Conservation (phyloP, 2,329 filamentous ascomycete genomes). For the Scorias spongiosa region DNA sequence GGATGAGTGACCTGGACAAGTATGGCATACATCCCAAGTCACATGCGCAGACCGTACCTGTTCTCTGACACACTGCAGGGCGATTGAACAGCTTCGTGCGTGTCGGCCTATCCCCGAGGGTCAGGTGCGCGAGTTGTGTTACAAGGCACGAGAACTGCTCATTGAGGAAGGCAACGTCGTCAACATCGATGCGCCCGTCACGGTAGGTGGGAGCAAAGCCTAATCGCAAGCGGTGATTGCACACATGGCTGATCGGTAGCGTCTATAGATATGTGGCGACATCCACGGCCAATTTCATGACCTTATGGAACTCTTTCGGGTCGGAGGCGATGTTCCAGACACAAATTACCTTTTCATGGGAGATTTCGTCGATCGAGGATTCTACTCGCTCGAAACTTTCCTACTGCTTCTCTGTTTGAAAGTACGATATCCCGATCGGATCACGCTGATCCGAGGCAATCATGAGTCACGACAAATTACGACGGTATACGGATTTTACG, state of each 20-base stretch:
- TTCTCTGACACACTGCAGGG: constrained; percentile 37
- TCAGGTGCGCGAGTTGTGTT: constrained; percentile 91
- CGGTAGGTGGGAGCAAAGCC: constrained; percentile 37
- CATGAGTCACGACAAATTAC: constrained; percentile 88
- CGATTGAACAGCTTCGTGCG: constrained; percentile 86
- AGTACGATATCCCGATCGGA: constrained; percentile 91
- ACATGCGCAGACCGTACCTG: constrained; percentile 2
- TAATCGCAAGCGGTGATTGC: background rate
- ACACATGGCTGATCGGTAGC: constrained; percentile 3
- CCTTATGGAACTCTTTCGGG: constrained; percentile 88
- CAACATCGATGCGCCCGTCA: constrained; percentile 85
- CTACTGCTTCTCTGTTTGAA: constrained; percentile 90
- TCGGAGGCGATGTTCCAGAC: constrained; percentile 84
- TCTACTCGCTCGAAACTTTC: constrained; percentile 95
- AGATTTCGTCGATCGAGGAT: constrained; percentile 94
- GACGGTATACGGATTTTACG: constrained; percentile 95
- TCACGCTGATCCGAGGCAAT: constrained; percentile 76
- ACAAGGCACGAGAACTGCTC: constrained; percentile 87
- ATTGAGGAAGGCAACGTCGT: constrained; percentile 98
- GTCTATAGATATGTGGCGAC: constrained; percentile 69
- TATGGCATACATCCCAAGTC: constrained; percentile 26
- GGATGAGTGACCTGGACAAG: constrained; percentile 90
- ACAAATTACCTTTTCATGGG: constrained; percentile 98
- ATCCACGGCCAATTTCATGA: constrained; percentile 97
- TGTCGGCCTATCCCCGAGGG: constrained; percentile 92